These are phyloP conservation scores for Ustilago tritici DNA, from an alignment of 1,284 basidiomycete genomes.

Conservation along the genomic window DNA sequence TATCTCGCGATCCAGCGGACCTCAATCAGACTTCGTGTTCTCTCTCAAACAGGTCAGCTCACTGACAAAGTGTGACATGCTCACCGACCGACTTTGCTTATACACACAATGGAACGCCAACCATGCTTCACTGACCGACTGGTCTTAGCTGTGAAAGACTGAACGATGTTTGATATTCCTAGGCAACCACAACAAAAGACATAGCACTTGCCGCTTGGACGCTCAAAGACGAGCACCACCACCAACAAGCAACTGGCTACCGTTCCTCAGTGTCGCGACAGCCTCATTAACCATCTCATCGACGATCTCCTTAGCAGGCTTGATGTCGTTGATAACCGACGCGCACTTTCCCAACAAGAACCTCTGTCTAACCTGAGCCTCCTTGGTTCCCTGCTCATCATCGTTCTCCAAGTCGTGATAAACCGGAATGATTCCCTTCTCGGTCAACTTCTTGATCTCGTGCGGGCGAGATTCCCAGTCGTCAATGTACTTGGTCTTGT, in stretches of 20 bases:
- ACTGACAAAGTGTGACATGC: too few species aligned
- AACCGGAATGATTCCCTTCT: slow-evolving; percentile 61
- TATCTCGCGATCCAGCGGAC: too few species aligned
- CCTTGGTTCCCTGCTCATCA: slow-evolving; percentile 60
- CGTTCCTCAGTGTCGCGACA: slow-evolving; percentile 46
- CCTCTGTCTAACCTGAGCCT: slow-evolving; percentile 49
- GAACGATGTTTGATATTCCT: background rate
- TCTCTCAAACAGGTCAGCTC: too few species aligned
- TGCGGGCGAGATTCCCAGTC: slow-evolving; percentile 65
- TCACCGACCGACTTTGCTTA: too few species aligned
- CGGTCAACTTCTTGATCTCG: slow-evolving; percentile 65
- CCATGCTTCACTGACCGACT: too few species aligned
- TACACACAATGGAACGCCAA: too few species aligned
- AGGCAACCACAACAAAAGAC: background rate
- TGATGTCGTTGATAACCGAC: slow-evolving; percentile 72
- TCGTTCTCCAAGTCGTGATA: slow-evolving; percentile 65
- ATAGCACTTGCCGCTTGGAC: background rate
- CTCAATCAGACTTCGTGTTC: too few species aligned
- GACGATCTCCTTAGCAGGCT: slow-evolving; percentile 61
- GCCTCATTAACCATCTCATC: slow-evolving; percentile 64
- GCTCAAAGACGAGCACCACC: slow-evolving; percentile 32
- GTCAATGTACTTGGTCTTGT: slow-evolving; percentile 56
- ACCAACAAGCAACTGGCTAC: slow-evolving; percentile 44
- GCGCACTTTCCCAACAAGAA: slow-evolving; percentile 70
- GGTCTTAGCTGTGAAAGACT: too few species aligned